Base-by-base conservation (phyloP, 2,329 filamentous ascomycete genomes). In the Hysterium pulicare region DNA sequence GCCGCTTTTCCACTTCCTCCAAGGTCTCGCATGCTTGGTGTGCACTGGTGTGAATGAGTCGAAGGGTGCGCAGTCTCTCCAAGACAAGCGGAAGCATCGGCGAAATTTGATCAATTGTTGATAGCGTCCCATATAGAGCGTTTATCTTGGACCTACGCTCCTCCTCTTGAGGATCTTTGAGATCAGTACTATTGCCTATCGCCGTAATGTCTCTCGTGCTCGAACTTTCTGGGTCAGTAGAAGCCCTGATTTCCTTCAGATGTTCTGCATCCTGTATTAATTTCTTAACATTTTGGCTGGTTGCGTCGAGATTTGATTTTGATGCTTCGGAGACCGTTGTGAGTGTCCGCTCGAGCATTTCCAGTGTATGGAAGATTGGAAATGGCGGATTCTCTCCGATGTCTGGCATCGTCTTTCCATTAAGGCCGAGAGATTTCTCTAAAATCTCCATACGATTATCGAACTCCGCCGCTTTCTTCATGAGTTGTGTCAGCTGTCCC, bases 101-200 rank as follows among this genome's bases (percentile, higher is more conserved):
- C 5, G 88, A 79, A 6, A 98, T 75, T 43, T 78, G 86, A 67
- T 95, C 90, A 45, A 98, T 93, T 0, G 88, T 93, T 1, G 90
- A 85, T 13, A 98, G 73, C 3, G 89, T 87, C 1, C 87, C 86
- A 67, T 96, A 96, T 4, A 98, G 78, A 1, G 90, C 87, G 51
- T 95, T 93, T 63, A 98, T 86, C 64, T 95, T 95, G 40, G 87
- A 78, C 31, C 83, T 78, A 55, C 94, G 86, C 55, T 95, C 89
- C 7, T 76, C 74, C 43, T 84, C 76, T 41, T 61, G 41, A 33
- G 53, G 34, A 1, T 42, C 37, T 20, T 51, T 54, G 34, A n/a
- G 39, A 9, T 57, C 55, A 11, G 44, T 40, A 16, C 22, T 36
- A 33, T 31, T 28, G 39, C 36, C 35, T 20, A 16, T 38, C 42